A percentile compares a stretch with the other conserved stretches of the same genome.
These are phyloP conservation scores for Acer negundo DNA, from an alignment of 345 rosid genomes.

Conservation along the genomic window DNA sequence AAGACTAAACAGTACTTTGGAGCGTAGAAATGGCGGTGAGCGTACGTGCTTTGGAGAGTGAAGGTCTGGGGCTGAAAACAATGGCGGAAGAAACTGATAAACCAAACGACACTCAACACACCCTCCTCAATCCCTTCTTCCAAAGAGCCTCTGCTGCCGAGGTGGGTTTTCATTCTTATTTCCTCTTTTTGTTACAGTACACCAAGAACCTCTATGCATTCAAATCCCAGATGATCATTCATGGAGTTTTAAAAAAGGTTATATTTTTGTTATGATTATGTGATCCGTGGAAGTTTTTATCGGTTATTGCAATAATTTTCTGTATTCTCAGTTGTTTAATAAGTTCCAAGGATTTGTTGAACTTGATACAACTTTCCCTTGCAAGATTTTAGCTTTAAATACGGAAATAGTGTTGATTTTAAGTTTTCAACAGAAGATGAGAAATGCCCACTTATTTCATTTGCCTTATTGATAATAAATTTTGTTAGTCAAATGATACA, in stretches of 20 bases:
- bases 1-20: background rate
- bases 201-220: background rate
- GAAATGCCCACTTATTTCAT: background rate
- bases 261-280: background rate
- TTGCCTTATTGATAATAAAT: background rate
- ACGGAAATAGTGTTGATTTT: background rate
- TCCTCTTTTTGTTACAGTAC: background rate
- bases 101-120: background rate
- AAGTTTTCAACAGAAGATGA: background rate
- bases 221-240: background rate
- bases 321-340: background rate
- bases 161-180: background rate
- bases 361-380: background rate
- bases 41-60: background rate
- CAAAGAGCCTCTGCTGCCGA: slow-evolving; percentile 19
- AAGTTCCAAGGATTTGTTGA: background rate
- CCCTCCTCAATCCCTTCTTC: slow-evolving; percentile 15
- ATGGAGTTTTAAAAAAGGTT: background rate
- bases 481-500: too few relatives aligned
- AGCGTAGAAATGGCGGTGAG: slow-evolving; percentile 1
- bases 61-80: background rate
- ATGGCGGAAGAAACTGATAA: slow-evolving; percentile 13
- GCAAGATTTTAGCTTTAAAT: background rate
- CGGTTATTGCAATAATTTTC: too few relatives aligned
- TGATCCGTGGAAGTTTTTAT: background rate